A percentile compares a stretch with the other conserved stretches of the same genome.
phyloP scores from a whole-genome alignment of 768 basidiomycete species.

The Phylloporus sp. region DNA sequence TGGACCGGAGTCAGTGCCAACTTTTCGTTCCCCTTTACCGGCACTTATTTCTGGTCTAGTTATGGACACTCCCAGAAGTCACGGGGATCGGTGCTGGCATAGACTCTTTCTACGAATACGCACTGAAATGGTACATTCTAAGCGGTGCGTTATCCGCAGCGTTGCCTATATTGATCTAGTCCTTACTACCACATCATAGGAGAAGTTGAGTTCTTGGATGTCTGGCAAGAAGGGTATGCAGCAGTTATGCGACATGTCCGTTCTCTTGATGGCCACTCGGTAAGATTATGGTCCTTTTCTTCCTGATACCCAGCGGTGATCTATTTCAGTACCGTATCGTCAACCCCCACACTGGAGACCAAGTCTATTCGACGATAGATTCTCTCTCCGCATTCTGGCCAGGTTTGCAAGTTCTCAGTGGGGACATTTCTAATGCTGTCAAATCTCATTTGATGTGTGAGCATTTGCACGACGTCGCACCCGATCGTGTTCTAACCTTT shows the following conservation, averaged over 20 bases:
- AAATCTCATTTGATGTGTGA: slow-evolving; percentile 85
- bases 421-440: slow-evolving; percentile 85
- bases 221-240: slow-evolving; percentile 80
- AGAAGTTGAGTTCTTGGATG: slow-evolving; percentile 74
- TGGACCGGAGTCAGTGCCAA: slow-evolving; percentile 62
- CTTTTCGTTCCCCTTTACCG: background rate
- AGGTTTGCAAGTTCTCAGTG: slow-evolving; percentile 85
- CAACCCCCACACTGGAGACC: slow-evolving; percentile 73
- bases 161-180: background rate
- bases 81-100: slow-evolving; percentile 90
- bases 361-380: slow-evolving; percentile 77
- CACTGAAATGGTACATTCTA: slow-evolving; percentile 86
- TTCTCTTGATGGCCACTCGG: slow-evolving; percentile 84
- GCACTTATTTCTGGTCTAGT: slow-evolving; percentile 28
- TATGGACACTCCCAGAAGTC: slow-evolving; percentile 72
- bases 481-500: background rate
- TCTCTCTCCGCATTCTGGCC: slow-evolving; percentile 97
- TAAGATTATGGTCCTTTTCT: slow-evolving; percentile 27
- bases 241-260: slow-evolving; percentile 83
- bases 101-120: slow-evolving; percentile 95
- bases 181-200: slow-evolving; percentile 36
- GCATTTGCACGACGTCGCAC: slow-evolving; percentile 19
- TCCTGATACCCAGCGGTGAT: slow-evolving; percentile 1
- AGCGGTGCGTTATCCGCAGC: slow-evolving; percentile 47
- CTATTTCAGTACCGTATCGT: slow-evolving; percentile 70